Evolutionary conservation across 2,329 filamentous ascomycete species (phyloP), one percentile per base, ranked within the genome.

Genomic region (Lasiodiplodia sp.): DNA sequence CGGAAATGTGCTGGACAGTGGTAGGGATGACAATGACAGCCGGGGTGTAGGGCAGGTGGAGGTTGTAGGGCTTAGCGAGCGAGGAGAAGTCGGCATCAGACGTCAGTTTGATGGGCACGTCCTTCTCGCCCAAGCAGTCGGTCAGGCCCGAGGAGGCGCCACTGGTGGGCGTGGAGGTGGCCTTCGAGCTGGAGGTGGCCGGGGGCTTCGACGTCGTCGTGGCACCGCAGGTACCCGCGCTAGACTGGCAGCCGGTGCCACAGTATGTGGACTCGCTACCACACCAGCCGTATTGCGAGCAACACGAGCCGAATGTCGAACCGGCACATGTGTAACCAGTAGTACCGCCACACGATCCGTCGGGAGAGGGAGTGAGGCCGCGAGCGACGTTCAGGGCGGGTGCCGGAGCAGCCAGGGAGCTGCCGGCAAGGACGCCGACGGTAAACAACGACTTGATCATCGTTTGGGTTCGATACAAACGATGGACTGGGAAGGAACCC

Each of bases 21-120:
- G 80, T 77, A 0, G 88, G 88, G 8, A 86, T 80, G 2, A 88
- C 83, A 21, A 91, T 86, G 12, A 86, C 87, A 10, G 82, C 78
- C 0, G 88, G 89, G 6, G 78, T 83, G 71, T 77, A 77, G 0
- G 73, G 70, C 18, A 79, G 72, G 40, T 76, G 77, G 10, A 78
- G 51, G 67, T 81, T 81, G 76, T 77, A 81, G 4, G 79, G 77
- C 69, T 78, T 71, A 1, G 76, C 71, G 8, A 79, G 75, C 28
- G 75, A 69, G 5, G 70, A 64, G 55, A 66, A 69, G 63, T 67
- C 56, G 62, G 62, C 31, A n/a, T 53, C 51, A 4, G 37, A 56
- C 16, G 55, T 64, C 28, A 68, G 40, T 23, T 62, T 68, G 57
- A 75, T 75, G 2, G 77, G 77, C 1, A 80, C 77, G 62, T 75